Conservation (phyloP, 2,329 filamentous ascomycete species). For the Macroventuria anomochaeta region DNA sequence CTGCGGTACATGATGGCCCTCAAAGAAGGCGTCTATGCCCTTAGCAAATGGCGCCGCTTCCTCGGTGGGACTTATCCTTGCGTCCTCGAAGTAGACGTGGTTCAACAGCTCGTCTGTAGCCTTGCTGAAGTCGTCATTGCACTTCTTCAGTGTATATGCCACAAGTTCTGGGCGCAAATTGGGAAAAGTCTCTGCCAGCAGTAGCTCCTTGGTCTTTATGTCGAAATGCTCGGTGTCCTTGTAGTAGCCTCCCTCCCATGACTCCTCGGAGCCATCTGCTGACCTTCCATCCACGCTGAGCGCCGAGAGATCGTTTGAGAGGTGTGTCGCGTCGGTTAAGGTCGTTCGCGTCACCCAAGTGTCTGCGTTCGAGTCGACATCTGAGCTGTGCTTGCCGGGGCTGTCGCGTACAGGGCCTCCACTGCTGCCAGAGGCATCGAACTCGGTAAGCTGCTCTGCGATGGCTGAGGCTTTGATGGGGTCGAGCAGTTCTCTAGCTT, state of each 20-base stretch:
- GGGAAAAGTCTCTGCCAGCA: conserved; percentile 75
- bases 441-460: conserved; percentile 74
- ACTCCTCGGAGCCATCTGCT: conserved; percentile 29
- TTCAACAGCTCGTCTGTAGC: conserved; percentile 84
- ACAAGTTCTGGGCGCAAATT: conserved; percentile 71
- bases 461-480: conserved; percentile 68
- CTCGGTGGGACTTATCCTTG: conserved; percentile 57
- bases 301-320: conserved; percentile 55
- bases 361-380: conserved; percentile 46
- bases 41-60: conserved; percentile 57
- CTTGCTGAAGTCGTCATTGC: conserved; percentile 68
- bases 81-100: conserved; percentile 76
- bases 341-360: conserved; percentile 52
- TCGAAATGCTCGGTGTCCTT: conserved; percentile 54
- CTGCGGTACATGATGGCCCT: conserved; percentile 57
- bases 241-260: conserved; percentile 38
- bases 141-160: conserved; percentile 70
- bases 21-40: conserved; percentile 82
- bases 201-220: conserved; percentile 66
- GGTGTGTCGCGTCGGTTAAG: conserved; percentile 58
- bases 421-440: conserved; percentile 77
- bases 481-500: conserved; percentile 67
- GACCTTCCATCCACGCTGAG: conserved; percentile 37
- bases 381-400: conserved; percentile 27
- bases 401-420: conserved; percentile 43